Evolutionary conservation across 2,329 filamentous ascomycete species (phyloP).

Genomic region (Alternaria ethzedia): DNA sequence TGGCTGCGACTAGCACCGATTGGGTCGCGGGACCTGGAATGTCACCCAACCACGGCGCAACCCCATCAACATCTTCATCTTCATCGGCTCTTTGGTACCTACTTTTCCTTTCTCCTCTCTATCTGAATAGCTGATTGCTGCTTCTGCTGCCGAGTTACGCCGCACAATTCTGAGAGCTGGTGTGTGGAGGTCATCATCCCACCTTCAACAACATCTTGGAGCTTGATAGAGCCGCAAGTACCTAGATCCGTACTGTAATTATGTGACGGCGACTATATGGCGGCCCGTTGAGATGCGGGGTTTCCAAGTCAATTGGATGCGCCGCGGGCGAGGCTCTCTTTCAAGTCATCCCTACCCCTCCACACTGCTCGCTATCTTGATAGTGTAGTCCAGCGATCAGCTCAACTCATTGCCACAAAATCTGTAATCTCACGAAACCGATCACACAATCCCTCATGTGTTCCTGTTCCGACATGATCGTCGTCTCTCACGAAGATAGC

Average conservation of each 20-base stretch:
- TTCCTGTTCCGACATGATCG: no score
- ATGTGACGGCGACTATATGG: no score
- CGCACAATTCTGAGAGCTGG: background rate
- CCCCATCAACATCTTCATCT: background rate
- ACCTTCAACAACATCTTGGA: background rate
- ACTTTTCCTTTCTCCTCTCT: no score
- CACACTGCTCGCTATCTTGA: background rate
- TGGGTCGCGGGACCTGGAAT: background rate
- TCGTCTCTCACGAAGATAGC: background rate
- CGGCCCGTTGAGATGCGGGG: background rate
- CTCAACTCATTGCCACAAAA: background rate
- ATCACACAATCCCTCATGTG: background rate
- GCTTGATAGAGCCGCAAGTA: background rate
- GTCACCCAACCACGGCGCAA: background rate
- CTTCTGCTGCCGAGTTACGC: background rate
- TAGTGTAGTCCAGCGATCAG: background rate
- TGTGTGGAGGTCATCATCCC: background rate
- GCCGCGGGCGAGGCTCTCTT: background rate
- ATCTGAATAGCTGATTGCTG: background rate
- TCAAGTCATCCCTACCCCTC: background rate
- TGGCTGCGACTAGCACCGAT: slow-evolving; percentile 18
- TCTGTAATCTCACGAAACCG: background rate
- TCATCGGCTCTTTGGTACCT: background rate
- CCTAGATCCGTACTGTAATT: background rate
- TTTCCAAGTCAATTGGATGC: no score